Percentiles rank a stretch among this genome's conserved stretches.
Evolutionary conservation across 2,329 filamentous ascomycete species (phyloP).

Genomic region (Aulographum hederae): DNA sequence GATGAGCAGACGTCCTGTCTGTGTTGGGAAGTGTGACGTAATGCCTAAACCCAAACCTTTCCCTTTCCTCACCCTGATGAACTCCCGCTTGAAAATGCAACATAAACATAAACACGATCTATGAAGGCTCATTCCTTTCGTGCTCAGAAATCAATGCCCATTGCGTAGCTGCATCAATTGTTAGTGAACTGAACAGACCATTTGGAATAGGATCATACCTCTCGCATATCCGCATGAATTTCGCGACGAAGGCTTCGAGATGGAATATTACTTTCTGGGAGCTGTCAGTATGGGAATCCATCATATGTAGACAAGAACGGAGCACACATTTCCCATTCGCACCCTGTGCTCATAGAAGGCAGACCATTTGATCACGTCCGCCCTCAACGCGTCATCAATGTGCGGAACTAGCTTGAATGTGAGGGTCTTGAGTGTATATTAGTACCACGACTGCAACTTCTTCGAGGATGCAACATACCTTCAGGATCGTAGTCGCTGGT

Average conservation of each 20-base stretch:
- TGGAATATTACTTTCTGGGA: slow-evolving; percentile 83
- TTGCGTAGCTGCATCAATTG: slow-evolving; percentile 30
- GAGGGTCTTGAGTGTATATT: slow-evolving; percentile 37
- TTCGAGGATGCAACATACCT: slow-evolving; percentile 32
- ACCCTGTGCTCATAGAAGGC: slow-evolving; percentile 96
- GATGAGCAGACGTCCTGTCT: too few species aligned
- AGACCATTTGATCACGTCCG: slow-evolving; percentile 86
- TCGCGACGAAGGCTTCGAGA: slow-evolving; percentile 92
- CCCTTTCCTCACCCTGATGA: too few species aligned
- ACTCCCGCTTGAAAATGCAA: too few species aligned
- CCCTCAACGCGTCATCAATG: slow-evolving; percentile 77
- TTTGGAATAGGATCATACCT: slow-evolving; percentile 38
- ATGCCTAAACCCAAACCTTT: too few species aligned
- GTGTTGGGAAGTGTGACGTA: too few species aligned
- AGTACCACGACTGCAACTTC: neutral
- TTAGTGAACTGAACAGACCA: slow-evolving; percentile 1
- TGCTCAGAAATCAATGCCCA: slow-evolving; percentile 50
- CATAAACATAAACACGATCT: too few species aligned
- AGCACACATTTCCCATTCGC: slow-evolving; percentile 52
- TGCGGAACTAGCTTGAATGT: slow-evolving; percentile 81
- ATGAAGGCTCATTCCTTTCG: too few species aligned
- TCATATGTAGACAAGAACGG: neutral
- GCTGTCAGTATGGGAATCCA: neutral
- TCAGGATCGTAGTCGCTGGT: slow-evolving; percentile 81
- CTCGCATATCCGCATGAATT: slow-evolving; percentile 93